Percentiles rank a stretch among this genome's conserved stretches.
Evolutionary conservation across 352 stramenopile species (phyloP).

Genomic region (Nothophytophthora sp.): DNA sequence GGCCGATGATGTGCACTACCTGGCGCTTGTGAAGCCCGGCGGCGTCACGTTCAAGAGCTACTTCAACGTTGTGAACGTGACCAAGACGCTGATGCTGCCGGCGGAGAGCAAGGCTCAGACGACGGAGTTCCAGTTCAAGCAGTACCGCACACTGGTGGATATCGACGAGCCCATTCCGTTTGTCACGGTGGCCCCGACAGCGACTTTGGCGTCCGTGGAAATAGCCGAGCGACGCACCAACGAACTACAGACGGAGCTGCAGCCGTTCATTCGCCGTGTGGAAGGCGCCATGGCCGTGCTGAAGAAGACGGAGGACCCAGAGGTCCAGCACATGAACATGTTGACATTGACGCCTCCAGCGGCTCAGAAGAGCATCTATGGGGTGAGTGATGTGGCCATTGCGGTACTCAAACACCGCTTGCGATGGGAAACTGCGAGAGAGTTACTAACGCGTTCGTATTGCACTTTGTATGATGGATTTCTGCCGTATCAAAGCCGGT

Average conservation of each 20-base stretch:
- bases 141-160: constrained; percentile 45
- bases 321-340: constrained; percentile 43
- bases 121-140: constrained; percentile 23
- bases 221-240: constrained; percentile 39
- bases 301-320: constrained; percentile 16
- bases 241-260: constrained; percentile 49
- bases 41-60: constrained; percentile 20
- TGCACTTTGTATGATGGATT: constrained; percentile 1
- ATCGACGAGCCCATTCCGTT: constrained; percentile 49
- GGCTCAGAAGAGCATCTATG: constrained; percentile 12
- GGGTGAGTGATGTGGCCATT: constrained; percentile 19
- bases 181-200: constrained; percentile 12
- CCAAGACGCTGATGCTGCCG: constrained; percentile 28
- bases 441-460: too few species aligned
- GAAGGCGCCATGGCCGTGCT: constrained; percentile 34
- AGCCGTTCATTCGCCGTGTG: constrained; percentile 46
- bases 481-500: too few species aligned
- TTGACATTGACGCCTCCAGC: constrained; percentile 19
- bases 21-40: constrained; percentile 38
- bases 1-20: constrained; percentile 34
- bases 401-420: too few species aligned
- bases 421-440: too few species aligned
- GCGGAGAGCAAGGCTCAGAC: constrained; percentile 25
- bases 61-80: constrained; percentile 39
- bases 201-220: constrained; percentile 13